Conservation (phyloP, 257 asterid species). For the Capsicum rhomboideum region DNA sequence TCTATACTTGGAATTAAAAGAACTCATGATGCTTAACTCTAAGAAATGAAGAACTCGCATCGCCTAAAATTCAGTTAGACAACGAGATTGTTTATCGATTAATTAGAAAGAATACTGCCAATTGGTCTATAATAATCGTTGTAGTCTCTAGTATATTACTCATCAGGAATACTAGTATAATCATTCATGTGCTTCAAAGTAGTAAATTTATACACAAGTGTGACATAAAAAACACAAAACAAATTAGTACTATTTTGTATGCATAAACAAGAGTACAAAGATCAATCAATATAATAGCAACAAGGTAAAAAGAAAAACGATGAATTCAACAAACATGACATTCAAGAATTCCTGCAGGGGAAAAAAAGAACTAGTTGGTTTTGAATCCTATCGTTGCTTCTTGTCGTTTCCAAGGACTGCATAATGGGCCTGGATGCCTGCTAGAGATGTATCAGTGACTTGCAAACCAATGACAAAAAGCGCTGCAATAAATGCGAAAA, state of each 20-base stretch:
- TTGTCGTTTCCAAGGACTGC: neutral
- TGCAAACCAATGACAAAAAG: neutral
- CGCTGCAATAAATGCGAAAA: conserved; percentile 2
- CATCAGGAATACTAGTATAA: neutral
- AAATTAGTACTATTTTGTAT: neutral
- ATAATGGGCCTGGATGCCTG: neutral
- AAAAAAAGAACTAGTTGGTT: neutral
- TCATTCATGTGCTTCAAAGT: neutral
- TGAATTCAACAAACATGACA: neutral
- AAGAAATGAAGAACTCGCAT: neutral
- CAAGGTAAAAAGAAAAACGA: neutral
- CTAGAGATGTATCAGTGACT: neutral
- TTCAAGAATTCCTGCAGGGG: neutral
- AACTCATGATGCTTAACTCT: neutral
- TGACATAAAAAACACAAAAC: neutral
- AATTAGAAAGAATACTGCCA: neutral
- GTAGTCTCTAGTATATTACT: neutral
- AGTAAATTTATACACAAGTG: neutral
- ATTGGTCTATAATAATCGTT: neutral
- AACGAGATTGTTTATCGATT: neutral
- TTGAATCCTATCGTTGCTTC: neutral
- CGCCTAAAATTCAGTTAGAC: too few species aligned
- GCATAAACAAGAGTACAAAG: neutral
- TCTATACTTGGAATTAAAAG: neutral
- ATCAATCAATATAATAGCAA: neutral